Evolutionary conservation across 2,329 filamentous ascomycete species (phyloP).

Genomic region (Alternaria gaisen): DNA sequence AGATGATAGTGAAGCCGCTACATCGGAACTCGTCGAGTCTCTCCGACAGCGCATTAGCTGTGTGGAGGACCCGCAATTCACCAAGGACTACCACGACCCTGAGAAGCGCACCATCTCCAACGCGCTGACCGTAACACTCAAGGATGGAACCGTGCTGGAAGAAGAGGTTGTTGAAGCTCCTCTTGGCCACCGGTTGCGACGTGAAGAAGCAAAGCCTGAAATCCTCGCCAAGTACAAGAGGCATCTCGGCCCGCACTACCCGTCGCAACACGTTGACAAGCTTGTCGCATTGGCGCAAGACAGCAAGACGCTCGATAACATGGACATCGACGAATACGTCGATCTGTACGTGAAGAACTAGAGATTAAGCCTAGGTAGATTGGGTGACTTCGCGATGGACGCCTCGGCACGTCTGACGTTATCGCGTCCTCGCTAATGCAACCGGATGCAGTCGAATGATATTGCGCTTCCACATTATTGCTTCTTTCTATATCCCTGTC

Average conservation of each 20-base stretch:
- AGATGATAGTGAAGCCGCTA: slow-evolving; percentile 91
- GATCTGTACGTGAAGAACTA: slow-evolving; percentile 76
- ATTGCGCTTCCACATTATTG: slow-evolving; percentile 13
- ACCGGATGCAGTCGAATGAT: slow-evolving; percentile 13
- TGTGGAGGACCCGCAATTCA: slow-evolving; percentile 95
- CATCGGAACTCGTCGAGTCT: slow-evolving; percentile 86
- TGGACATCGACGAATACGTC: slow-evolving; percentile 91
- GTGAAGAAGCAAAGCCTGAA: slow-evolving; percentile 97
- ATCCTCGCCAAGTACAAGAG: slow-evolving; percentile 96
- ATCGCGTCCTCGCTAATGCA: slow-evolving; percentile 25
- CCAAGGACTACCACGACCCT: slow-evolving; percentile 93
- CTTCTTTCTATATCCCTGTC: slow-evolving; percentile 22
- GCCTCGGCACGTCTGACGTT: slow-evolving; percentile 19
- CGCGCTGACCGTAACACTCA: slow-evolving; percentile 91
- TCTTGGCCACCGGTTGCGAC: slow-evolving; percentile 86
- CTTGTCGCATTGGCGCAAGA: slow-evolving; percentile 83
- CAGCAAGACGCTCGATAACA: slow-evolving; percentile 75
- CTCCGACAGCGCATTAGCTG: slow-evolving; percentile 94
- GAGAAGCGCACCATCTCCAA: slow-evolving; percentile 95
- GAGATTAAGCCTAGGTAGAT: slow-evolving; percentile 31
- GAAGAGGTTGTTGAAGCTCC: slow-evolving; percentile 95
- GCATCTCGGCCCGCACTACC: slow-evolving; percentile 86
- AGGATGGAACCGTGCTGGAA: slow-evolving; percentile 89
- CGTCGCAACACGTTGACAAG: slow-evolving; percentile 78
- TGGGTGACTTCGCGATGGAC: slow-evolving; percentile 21